Conservation (phyloP, 768 basidiomycete species). For the Suillus subalutaceus region DNA sequence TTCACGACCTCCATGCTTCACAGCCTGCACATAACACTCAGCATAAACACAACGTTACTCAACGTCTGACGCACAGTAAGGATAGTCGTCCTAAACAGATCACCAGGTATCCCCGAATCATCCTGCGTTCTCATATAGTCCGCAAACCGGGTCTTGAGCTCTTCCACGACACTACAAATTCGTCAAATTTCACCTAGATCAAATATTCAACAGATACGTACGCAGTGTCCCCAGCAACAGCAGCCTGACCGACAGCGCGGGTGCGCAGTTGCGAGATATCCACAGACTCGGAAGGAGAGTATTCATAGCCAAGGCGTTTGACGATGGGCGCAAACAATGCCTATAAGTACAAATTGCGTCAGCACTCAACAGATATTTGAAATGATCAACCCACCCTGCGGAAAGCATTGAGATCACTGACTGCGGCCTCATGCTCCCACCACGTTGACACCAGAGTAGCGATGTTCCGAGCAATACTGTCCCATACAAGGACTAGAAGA, state of each 20-base stretch:
- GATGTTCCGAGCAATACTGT: conserved; percentile 63
- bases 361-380: conserved; percentile 3
- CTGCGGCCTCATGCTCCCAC: conserved; percentile 76
- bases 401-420: conserved; percentile 60
- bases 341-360: conserved; percentile 35
- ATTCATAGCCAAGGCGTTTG: conserved; percentile 78
- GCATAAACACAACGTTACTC: conserved; percentile 1
- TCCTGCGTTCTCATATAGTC: conserved; percentile 73
- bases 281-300: conserved; percentile 61
- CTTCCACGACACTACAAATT: conserved; percentile 64
- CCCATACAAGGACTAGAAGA: conserved; percentile 79
- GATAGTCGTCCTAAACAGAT: conserved; percentile 66
- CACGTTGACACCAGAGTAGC: conserved; percentile 61
- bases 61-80: conserved; percentile 43
- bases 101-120: conserved; percentile 77
- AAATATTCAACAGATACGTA: conserved; percentile 20
- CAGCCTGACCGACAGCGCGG: conserved; percentile 63
- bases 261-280: conserved; percentile 77
- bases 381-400: conserved; percentile 49
- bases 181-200: neutral
- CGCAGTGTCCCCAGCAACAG: conserved; percentile 46
- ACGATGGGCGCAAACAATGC: conserved; percentile 75
- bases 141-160: conserved; percentile 71
- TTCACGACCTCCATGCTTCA: conserved; percentile 68
- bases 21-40: conserved; percentile 47